Conservation (phyloP, 2,329 filamentous ascomycete species). For the Ophiostoma montium region DNA sequence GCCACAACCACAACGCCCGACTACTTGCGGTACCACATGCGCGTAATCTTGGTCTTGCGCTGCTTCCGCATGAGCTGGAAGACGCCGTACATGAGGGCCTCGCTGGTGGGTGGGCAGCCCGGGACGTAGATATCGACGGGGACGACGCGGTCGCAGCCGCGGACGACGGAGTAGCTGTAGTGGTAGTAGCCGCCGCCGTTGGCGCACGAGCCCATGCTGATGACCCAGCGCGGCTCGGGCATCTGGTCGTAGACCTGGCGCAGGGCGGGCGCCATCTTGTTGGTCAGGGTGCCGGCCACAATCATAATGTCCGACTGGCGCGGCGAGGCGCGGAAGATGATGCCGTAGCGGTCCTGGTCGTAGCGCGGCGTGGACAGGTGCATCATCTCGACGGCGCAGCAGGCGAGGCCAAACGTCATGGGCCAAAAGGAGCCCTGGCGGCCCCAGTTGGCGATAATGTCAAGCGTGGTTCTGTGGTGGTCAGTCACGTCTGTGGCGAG, state of each 20-base stretch:
- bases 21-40: constrained; percentile 39
- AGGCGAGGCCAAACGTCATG: constrained; percentile 77
- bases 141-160: constrained; percentile 51
- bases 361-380: constrained; percentile 76
- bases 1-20: neutral
- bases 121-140: constrained; percentile 57
- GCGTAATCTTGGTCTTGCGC: constrained; percentile 31
- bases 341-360: constrained; percentile 77
- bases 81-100: constrained; percentile 39
- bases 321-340: constrained; percentile 80
- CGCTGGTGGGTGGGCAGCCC: constrained; percentile 40
- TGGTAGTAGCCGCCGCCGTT: constrained; percentile 64
- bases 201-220: constrained; percentile 58
- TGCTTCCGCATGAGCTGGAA: constrained; percentile 61
- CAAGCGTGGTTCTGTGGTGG: constrained; percentile 52
- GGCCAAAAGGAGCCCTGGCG: constrained; percentile 78
- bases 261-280: constrained; percentile 90
- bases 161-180: constrained; percentile 53
- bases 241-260: constrained; percentile 92
- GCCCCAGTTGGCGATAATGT: constrained; percentile 71
- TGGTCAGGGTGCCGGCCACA: constrained; percentile 80
- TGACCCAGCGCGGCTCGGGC: constrained; percentile 76
- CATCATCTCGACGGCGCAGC: constrained; percentile 90
- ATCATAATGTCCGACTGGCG: constrained; percentile 90
- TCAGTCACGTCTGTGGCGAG: too few relatives aligned